Evolutionary conservation across 2,329 filamentous ascomycete species (phyloP), one percentile per base, ranked within the genome.

Genomic region (Cladophialophora exuberans): DNA sequence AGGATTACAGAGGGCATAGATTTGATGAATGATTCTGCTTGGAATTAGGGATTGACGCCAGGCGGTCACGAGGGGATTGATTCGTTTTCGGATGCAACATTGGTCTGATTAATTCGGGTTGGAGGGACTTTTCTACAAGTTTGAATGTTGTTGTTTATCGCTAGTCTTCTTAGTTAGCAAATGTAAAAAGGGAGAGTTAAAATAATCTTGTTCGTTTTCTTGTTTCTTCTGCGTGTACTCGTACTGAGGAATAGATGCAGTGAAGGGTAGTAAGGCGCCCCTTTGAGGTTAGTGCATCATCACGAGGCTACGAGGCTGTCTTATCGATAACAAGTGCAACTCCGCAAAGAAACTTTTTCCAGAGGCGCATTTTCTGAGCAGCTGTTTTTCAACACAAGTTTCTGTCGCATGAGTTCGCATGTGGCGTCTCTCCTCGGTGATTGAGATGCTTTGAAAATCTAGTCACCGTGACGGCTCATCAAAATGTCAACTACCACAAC

Each of bases 401-500:
- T n/a, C n/a, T n/a, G n/a, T n/a, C n/a, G n/a, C n/a, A n/a, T n/a
- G n/a, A n/a, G n/a, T n/a, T n/a, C n/a, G n/a, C n/a, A n/a, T n/a
- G n/a, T n/a, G n/a, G n/a, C n/a, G n/a, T n/a, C n/a, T n/a, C n/a
- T n/a, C n/a, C n/a, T n/a, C n/a, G n/a, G n/a, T n/a, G n/a, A 42
- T 3, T 26, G 39, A 10, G 13, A 15, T 10, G 18, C 15, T 39
- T 20, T 26, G 20, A 11, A 23, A 42, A n/a, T 18, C 15, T 13
- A 11, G 36, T 18, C 18, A 25, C 38, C 9, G 4, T 25, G 13
- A 48, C 35, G 13, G 18, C 15, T 18, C 15, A 26, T 11, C 25
- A 46, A 33, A 10, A 59, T 59, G 52, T 59, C 56, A 44, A 33
- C 54, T 11, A 58, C 58, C 6, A 36, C 51, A 23, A 58, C 52